phyloP scores from a whole-genome alignment of 306 rosid species.

The Pyrus betulifolia region DNA sequence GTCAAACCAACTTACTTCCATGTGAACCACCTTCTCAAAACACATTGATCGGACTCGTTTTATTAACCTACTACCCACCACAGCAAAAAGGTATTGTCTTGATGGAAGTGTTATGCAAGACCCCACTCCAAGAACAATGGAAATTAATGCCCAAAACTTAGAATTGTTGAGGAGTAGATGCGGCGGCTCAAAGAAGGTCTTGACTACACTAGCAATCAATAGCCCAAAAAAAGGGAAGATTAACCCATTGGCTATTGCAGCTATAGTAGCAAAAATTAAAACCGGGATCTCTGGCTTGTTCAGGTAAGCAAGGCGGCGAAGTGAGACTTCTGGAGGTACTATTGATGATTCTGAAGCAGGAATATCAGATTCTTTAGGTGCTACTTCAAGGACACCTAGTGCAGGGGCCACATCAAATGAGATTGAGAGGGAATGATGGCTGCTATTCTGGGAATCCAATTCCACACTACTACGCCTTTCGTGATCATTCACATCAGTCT shows the following conservation, averaged over 20 bases:
- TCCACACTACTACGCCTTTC: neutral
- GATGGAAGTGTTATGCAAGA: conserved; percentile 35
- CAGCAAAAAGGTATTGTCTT: conserved; percentile 47
- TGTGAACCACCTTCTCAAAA: conserved; percentile 56
- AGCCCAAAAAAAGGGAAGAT: conserved; percentile 44
- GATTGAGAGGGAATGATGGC: conserved; percentile 36
- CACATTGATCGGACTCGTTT: conserved; percentile 51
- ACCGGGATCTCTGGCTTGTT: conserved; percentile 73
- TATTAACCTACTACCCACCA: conserved; percentile 60
- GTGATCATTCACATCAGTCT: neutral
- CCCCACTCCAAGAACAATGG: conserved; percentile 35
- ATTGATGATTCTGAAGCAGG: conserved; percentile 13
- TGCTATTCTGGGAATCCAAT: conserved; percentile 11
- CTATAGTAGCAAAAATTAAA: conserved; percentile 45
- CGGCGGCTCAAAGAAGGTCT: conserved; percentile 53
- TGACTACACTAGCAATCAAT: conserved; percentile 34
- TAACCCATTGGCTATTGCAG: conserved; percentile 46
- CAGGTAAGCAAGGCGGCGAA: conserved; percentile 49
- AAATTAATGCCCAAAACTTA: conserved; percentile 52
- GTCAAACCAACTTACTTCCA: conserved; percentile 83
- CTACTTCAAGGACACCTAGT: conserved; percentile 20
- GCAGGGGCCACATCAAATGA: conserved; percentile 33
- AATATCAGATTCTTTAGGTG: conserved; percentile 16
- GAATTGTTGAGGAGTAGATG: conserved; percentile 52
- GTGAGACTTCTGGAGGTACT: conserved; percentile 32